Base-by-base conservation (phyloP, 176 grass and related monocot species). In the Musa troglodytarum region DNA sequence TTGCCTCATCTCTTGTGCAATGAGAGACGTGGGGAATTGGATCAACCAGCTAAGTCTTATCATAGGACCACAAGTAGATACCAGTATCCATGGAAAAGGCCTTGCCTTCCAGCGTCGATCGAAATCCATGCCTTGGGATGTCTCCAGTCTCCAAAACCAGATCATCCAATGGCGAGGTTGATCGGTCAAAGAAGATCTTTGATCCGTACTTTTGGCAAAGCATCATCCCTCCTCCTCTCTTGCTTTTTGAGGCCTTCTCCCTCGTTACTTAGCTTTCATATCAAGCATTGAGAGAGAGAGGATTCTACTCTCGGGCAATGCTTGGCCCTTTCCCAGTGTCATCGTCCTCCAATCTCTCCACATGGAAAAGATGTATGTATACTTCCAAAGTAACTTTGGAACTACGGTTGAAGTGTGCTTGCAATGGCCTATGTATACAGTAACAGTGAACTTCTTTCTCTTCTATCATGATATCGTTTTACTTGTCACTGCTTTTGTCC, bases 181-280 rank as follows among this genome's bases (percentile, higher is more conserved):
- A 65, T 65, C 12, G 26, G 63, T 65, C 65, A 43, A 68, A 68
- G 25, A 22, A 68, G 65, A 34, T 43, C 10, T 26, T 68, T 17
- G 65, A 26, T 68, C 65, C 65, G 13, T 68, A 68, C 65, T 68
- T 26, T 68, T 11, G 65, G 57, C 65, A 43, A 68, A 68, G 65
- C 65, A 68, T 29, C 20, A 34, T 1, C 26, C 26, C 7, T 25
- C 26, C 1, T 24, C 10, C 65, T 68, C 65, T 68, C 11, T 68
- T 43, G 65, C 65, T 68, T 68, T 68, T 29, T 22, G 65, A 34
- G 15, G 34, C 34, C 24, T 34, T 43, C 65, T 34, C 26, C 26
- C 26, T 34, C 9, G 57, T 19, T 61, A 19, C 57, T n/a, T 7
- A 21, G 26, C 65, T 43, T 68, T 14, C 11, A 64, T 64, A 64